Evolutionary conservation across 805 yeast genomes (phyloP).

Genomic region (Barnettozyma botsteinii): DNA sequence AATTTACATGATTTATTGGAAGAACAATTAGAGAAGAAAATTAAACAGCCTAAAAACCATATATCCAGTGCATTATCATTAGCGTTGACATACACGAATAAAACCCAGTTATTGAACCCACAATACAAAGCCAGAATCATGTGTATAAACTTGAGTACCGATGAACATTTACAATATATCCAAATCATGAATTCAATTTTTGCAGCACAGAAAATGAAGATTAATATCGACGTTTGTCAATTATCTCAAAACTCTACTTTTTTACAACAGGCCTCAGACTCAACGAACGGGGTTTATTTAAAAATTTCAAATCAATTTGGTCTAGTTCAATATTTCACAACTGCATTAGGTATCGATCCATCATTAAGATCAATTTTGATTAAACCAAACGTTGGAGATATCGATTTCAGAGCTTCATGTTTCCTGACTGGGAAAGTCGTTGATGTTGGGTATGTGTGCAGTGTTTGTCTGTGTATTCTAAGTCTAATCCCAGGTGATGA

Average conservation of each 20-base stretch:
- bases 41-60: conserved; percentile 35
- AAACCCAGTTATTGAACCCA: conserved; percentile 36
- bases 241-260: conserved; percentile 69
- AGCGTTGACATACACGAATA: conserved; percentile 75
- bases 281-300: conserved; percentile 86
- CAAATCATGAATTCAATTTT: conserved; percentile 94
- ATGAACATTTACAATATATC: conserved; percentile 75
- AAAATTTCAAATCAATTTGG: conserved; percentile 65
- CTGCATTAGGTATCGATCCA: conserved; percentile 86
- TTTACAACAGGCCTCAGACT: conserved; percentile 92
- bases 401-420: conserved; percentile 93
- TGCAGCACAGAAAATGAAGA: conserved; percentile 88
- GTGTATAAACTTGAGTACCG: conserved; percentile 62
- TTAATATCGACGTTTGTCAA: conserved; percentile 88
- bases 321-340: conserved; percentile 70
- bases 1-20: conserved; percentile 37
- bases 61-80: conserved; percentile 69
- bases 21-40: conserved; percentile 25
- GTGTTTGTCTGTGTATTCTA: conserved; percentile 82
- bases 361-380: conserved; percentile 68
- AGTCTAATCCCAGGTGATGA: conserved; percentile 62
- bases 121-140: conserved; percentile 60
- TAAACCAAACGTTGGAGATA: conserved; percentile 69
- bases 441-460: conserved; percentile 91
- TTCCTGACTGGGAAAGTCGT: conserved; percentile 85